Percentiles rank a stretch among this genome's conserved stretches.
Evolutionary conservation across 768 basidiomycete genomes (phyloP).

Genomic region (Tricholoma sp.): DNA sequence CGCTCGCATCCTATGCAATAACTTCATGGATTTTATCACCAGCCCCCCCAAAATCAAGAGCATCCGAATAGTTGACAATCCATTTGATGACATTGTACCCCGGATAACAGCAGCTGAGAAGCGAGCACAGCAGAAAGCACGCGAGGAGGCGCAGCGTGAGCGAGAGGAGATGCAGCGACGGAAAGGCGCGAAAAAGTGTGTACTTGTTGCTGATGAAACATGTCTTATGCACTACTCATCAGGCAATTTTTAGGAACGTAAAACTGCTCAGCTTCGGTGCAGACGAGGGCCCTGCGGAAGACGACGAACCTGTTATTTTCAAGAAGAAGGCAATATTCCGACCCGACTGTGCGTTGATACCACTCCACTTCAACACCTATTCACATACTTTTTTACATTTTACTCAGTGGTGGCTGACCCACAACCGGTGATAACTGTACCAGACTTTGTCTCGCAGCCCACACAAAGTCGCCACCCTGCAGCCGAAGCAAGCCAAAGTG

Average conservation of each 20-base stretch:
- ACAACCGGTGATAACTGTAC: conserved; percentile 23
- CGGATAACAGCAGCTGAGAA: conserved; percentile 95
- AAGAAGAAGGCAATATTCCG: conserved; percentile 82
- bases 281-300: conserved; percentile 62
- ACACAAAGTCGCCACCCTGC: conserved; percentile 1
- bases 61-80: conserved; percentile 85
- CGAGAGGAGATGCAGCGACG: conserved; percentile 70
- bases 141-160: conserved; percentile 69
- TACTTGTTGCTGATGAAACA: not conserved
- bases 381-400: not conserved
- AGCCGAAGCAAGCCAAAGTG: not conserved
- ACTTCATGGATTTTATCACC: not conserved
- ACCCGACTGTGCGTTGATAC: conserved; percentile 65
- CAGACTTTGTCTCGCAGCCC: conserved; percentile 35
- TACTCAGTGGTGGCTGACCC: conserved; percentile 34
- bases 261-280: conserved; percentile 86
- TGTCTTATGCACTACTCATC: not conserved
- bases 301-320: conserved; percentile 44
- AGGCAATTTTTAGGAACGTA: conserved; percentile 59
- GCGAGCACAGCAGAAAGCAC: conserved; percentile 76
- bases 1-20: not conserved
- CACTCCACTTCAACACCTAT: not conserved
- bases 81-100: conserved; percentile 92
- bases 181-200: conserved; percentile 86
- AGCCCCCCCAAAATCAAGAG: conserved; percentile 91